Evolutionary conservation across 129 eudicot species (phyloP).

Genomic region (Silybum marianum): DNA sequence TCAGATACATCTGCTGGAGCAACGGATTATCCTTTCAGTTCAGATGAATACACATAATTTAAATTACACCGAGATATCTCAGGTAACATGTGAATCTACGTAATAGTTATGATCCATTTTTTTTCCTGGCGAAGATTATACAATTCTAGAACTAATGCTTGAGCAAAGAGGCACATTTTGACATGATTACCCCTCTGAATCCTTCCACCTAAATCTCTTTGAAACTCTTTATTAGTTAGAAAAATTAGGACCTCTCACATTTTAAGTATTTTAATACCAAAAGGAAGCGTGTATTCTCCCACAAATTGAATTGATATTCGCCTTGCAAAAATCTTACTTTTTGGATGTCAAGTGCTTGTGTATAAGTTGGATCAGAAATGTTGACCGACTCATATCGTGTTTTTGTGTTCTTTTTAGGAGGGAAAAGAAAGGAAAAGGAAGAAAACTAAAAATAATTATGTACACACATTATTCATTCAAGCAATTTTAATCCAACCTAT

Average conservation of each 20-base stretch:
- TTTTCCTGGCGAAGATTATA: not conserved
- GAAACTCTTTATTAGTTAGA: not conserved
- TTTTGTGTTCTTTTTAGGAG: too few species aligned
- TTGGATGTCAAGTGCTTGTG: not conserved
- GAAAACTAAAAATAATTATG: too few species aligned
- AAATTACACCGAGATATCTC: conserved; percentile 55
- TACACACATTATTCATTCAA: too few species aligned
- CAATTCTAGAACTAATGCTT: not conserved
- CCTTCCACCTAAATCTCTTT: not conserved
- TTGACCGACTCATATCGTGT: not conserved
- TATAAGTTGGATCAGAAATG: not conserved
- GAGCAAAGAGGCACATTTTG: conserved; percentile 6
- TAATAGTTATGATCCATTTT: conserved; percentile 1
- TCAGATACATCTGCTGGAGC: conserved; percentile 73
- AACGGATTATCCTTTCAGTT: conserved; percentile 69
- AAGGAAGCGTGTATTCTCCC: not conserved
- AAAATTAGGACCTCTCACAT: not conserved
- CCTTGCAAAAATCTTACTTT: not conserved
- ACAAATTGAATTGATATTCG: not conserved
- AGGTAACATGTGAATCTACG: conserved; percentile 48
- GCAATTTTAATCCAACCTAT: too few species aligned
- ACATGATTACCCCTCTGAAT: not conserved
- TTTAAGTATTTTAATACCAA: not conserved
- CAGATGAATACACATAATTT: conserved; percentile 48
- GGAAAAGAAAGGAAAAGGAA: too few species aligned